Evolutionary conservation across 495 filamentous ascomycete species (phyloP), one percentile per base, ranked within the genome.

Genomic region (Hypoxylon lenormandii): DNA sequence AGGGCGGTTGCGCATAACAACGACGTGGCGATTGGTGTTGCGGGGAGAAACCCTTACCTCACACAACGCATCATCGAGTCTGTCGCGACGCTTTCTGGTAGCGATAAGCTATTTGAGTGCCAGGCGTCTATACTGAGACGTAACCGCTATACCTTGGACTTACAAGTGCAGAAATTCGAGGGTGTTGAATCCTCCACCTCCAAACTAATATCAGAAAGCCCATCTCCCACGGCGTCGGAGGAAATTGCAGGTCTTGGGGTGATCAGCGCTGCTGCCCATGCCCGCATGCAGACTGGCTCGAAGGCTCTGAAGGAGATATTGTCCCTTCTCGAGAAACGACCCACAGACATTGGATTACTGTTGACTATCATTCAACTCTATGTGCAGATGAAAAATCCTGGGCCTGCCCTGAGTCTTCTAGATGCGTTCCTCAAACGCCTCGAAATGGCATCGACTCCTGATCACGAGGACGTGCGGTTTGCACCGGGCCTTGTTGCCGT

Each of bases 361-460:
- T 81, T 98, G 40, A 94, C 92, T 11, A 86, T 92, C 15, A 86
- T 94, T 5, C 93, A 98, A 74, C 86, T 97, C 37, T 94, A 96
- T 71, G 81, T 97, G 13, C 82, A 86, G 43, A 84, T 81, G 37
- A 87, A 90, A 28, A 97, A 97, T 74, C 86, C 88, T 51, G 88
- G 84, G 16, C 88, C 89, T 4, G 95, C 96, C 1, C 88, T 93
- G 55, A 82, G 80, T 43, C 83, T 92, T 5, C 80, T 99, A 15
- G 92, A 96, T 70, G 80, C 84, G 11, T 91, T 92, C 67, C 82
- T 96, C 38, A 86, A 83, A 61, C 85, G 84, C 15, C 84, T 97
- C n/a, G 91, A 94, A 66, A 78, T 85, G 33, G 88, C 88, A 10
- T 83, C 82, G 7, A 85, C 88, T 11, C 76, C 82, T 11, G 76